Base-by-base conservation (phyloP, 2,329 filamentous ascomycete species). In the Fusarium haematococcum region DNA sequence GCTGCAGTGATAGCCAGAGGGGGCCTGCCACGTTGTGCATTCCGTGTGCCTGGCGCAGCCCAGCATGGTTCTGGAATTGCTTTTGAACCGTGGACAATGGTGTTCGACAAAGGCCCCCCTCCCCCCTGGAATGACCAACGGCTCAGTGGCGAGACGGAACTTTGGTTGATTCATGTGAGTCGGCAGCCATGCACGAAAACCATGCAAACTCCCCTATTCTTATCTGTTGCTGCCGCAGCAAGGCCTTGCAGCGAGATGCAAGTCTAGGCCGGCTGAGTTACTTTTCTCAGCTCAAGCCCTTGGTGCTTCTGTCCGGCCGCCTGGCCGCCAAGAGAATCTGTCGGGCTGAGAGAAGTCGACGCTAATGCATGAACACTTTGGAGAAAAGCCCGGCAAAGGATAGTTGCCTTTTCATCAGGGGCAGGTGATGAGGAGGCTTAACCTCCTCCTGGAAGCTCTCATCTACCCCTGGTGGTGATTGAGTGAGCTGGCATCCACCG, bases 161-260 rank as follows among this genome's bases (percentile, higher is more conserved):
- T 70, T 63, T 43, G 62, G 60, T 68, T 62, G 58, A 80, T 81
- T 82, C 80, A 82, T 82, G 80, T 82, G 80, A 82, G 80, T 70
- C 66, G 74, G 66, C 68, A 76, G 70, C 65, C 69, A 82, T 82
- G 80, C 79, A 82, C 71, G 77, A 75, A 72, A 75, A 76, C 37
- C 71, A 79, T 79, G 78, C 77, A 78, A 77, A 75, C 66, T 66
- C 68, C 68, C 68, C 62, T 73, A 73, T 75, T 73, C 65, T 67
- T 74, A 67, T 76, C 72, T 77, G 62, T 64, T 48, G 60, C 62
- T 68, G 62, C 67, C 62, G 63, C 65, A 67, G 41, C 35, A 65
- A 68, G 54, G 62, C 35, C 66, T 68, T 68, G 64, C 71, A 76
- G 59, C 39, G 52, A 54, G 58, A 69, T 60, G 59, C 74, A 67